phyloP scores from a whole-genome alignment of 768 basidiomycete genomes.

The Rhodotorula taiwanensis region DNA sequence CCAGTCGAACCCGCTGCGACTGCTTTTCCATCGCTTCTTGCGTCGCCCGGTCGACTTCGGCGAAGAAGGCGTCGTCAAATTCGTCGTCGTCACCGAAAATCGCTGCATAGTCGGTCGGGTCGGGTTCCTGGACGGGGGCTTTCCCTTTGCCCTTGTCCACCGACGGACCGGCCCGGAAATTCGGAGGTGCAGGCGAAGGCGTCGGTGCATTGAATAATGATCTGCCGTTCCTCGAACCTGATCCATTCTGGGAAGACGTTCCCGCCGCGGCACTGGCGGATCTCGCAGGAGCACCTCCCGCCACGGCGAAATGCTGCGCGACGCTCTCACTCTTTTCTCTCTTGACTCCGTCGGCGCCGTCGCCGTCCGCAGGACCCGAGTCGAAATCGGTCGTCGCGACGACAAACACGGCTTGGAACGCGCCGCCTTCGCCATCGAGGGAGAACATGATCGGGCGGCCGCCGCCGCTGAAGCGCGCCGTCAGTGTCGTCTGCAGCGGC shows the following conservation, averaged over 20 bases:
- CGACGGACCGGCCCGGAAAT: neutral
- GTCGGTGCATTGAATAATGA: slow-evolving; percentile 28
- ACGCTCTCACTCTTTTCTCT: slow-evolving; percentile 13
- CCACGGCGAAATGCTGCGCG: neutral
- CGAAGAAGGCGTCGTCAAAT: slow-evolving; percentile 9
- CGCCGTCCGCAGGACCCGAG: neutral
- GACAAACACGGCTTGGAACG: slow-evolving; percentile 20
- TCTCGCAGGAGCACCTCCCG: too few relatives aligned
- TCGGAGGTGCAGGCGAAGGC: slow-evolving; percentile 8
- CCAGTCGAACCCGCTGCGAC: too few relatives aligned
- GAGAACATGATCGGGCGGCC: slow-evolving; percentile 22
- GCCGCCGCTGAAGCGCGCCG: slow-evolving; percentile 23
- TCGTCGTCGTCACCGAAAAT: slow-evolving; percentile 7
- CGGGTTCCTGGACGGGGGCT: neutral
- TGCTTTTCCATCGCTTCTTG: too few relatives aligned
- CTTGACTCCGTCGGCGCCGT: slow-evolving; percentile 8
- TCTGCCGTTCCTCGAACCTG: neutral
- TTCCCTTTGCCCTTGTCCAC: slow-evolving; percentile 5
- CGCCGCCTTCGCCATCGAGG: neutral
- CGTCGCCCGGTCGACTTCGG: slow-evolving; percentile 22
- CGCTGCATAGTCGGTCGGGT: neutral
- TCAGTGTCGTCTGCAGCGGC: slow-evolving; percentile 3
- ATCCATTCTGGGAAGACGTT: neutral
- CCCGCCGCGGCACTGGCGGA: neutral
- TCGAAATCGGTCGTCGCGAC: slow-evolving; percentile 33